These are phyloP conservation scores for Arthroderma uncinatum DNA, from an alignment of 2,329 filamentous ascomycete species.

Conservation along the genomic window DNA sequence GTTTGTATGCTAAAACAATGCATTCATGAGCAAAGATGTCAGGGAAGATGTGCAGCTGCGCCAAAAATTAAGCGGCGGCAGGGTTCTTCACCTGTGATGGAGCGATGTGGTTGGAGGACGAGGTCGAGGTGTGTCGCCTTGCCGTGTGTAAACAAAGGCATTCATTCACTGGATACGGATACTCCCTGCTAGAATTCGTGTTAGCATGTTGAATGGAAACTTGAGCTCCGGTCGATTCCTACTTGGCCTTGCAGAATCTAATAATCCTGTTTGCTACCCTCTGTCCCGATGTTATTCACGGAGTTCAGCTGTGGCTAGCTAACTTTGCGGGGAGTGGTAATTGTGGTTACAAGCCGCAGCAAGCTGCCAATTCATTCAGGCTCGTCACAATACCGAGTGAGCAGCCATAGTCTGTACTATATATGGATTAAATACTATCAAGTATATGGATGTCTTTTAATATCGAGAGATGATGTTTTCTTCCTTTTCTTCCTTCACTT, in stretches of 20 bases:
- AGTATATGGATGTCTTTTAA: background rate
- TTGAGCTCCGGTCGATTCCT: background rate
- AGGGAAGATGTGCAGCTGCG: background rate
- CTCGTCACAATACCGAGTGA: background rate
- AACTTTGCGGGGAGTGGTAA: background rate
- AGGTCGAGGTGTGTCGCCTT: background rate
- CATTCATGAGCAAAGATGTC: background rate
- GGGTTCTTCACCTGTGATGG: constrained; percentile 1
- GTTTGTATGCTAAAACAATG: background rate
- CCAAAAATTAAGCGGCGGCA: constrained; percentile 4
- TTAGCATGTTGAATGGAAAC: background rate
- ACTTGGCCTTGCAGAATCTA: background rate
- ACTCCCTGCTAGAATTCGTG: background rate
- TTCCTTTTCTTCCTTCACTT: too few species aligned
- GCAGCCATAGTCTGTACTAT: background rate
- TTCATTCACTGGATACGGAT: constrained; percentile 2
- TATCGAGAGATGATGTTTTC: background rate
- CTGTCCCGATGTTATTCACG: background rate
- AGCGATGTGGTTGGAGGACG: background rate
- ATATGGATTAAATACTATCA: background rate
- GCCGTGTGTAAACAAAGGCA: background rate
- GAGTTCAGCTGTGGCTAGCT: background rate
- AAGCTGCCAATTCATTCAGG: background rate
- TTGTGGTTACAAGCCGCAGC: background rate
- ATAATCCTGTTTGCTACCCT: background rate